These are phyloP conservation scores for Cicer cuneatum DNA, from an alignment of 306 rosid species.

Conservation along the genomic window DNA sequence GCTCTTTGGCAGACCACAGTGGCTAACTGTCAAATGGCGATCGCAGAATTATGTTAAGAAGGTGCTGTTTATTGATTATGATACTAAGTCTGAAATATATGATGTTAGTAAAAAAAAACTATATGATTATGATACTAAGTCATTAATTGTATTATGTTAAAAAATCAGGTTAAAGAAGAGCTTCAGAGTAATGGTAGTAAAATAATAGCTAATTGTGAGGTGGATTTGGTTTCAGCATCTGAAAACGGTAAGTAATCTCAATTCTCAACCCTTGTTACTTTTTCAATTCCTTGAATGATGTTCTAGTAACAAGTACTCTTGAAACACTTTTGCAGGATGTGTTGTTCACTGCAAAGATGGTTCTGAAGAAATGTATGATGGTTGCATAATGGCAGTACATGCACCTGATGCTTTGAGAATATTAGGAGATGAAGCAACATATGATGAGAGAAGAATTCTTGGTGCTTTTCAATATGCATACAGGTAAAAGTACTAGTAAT, in stretches of 20 bases:
- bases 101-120: no score
- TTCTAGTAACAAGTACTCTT: slow-evolving; percentile 3
- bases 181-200: slow-evolving; percentile 65
- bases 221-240: slow-evolving; percentile 57
- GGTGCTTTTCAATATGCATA: slow-evolving; percentile 92
- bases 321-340: slow-evolving; percentile 62
- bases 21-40: slow-evolving; percentile 83
- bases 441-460: slow-evolving; percentile 74
- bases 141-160: not conserved
- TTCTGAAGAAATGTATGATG: slow-evolving; percentile 61
- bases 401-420: slow-evolving; percentile 84
- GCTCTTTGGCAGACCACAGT: slow-evolving; percentile 92
- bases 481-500: slow-evolving; percentile 54
- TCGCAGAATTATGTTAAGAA: slow-evolving; percentile 74
- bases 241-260: slow-evolving; percentile 53
- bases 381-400: slow-evolving; percentile 77
- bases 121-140: slow-evolving; percentile 8
- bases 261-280: not conserved
- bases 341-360: slow-evolving; percentile 61
- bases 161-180: slow-evolving; percentile 71
- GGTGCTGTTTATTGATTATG: slow-evolving; percentile 46
- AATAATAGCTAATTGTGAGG: slow-evolving; percentile 64
- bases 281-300: slow-evolving; percentile 11
- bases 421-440: slow-evolving; percentile 80
- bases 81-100: not conserved